Base-by-base conservation (phyloP, 306 rosid species). In the Sechiopsis laciniata region DNA sequence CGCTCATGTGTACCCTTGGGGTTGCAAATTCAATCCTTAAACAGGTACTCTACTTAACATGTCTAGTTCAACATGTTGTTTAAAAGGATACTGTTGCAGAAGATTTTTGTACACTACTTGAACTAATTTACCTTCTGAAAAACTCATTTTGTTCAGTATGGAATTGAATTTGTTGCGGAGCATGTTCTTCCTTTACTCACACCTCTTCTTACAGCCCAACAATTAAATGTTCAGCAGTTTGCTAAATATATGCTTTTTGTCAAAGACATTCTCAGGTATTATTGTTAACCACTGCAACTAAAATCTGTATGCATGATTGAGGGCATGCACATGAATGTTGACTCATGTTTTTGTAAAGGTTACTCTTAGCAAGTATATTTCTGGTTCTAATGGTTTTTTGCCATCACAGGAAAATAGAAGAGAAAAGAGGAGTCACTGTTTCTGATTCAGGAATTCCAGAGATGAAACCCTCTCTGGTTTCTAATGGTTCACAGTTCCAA, bases 241-340 rank as follows among this genome's bases (percentile, higher is more conserved):
- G 96, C 99, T 37, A 95, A 95, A 82, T 91, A 91, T 84, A 91
- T 95, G 97, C 91, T 91, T 77, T 95, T 95, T 87, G 97, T 95
- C 77, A 95, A 91, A 90, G 92, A 95, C 79, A 89, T 89, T 77
- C 88, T 95, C 77, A 91, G 90, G 97, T 95, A 85, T 29, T 60
- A 67, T 64, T 65, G 17, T 70, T 24, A 17, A 51, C 17, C 52
- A 70, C 56, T 40, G 42, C 55, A 46, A 66, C 32, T 32, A 42
- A 45, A 50, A 46, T 42, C 72, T 10, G 32, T 65, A 42, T 42
- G 72, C 72, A 62, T 17, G 72, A 42, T 65, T 65, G 26, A 26
- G 55, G 69, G 45, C 55, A 13, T 22, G 29, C 61, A 22, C 72
- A 64, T 80, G 60, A 78, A 64, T 46, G 20, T 14, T 14, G 19